Evolutionary conservation across 2,329 filamentous ascomycete genomes (phyloP), one percentile per base, ranked within the genome.

Genomic region (Lachnum nothofagi): DNA sequence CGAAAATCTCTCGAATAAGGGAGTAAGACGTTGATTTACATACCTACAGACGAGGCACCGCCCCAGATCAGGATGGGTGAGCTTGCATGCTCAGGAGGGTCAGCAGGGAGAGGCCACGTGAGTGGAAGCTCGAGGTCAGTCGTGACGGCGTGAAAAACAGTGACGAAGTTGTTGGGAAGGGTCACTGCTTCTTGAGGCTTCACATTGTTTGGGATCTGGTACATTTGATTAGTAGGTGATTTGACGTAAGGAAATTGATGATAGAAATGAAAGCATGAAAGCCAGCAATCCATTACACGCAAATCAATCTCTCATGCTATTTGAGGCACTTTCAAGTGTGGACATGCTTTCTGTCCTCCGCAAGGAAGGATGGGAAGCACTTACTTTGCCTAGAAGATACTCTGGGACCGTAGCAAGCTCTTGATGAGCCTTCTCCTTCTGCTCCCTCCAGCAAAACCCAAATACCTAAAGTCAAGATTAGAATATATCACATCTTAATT

Each of bases 111-210:
- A 0, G 79, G 79, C 78, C 79, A 83, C 0, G 79, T 78, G 0
- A 80, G 68, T 25, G 72, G 70, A 17, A 85, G 63, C 0, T 63
- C 68, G 10, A 84, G 66, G 51, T 83, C 78, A 1, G 63, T 63
- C 1, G 68, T 70, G 2, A 77, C 60, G 4, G 76, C 67, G 59
- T 84, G 78, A 61, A 82, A 78, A 9, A 76, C 77, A 0, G 79
- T 83, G 24, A 83, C 73, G 23, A 80, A 63, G 55, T 81, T 83
- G 42, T 77, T 75, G 0, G 78, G 73, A 2, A 82, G 61, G 0
- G 78, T 79, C 12, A 62, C 54, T 12, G 76, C 77, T 51, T 74
- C 68, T 40, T 70, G 59, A 34, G 72, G 59, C 1, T 67, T 67
- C 24, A 75, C 60, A 20, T 64, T 67, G 9, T 62, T 50, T 1